Conservation (phyloP, 1,284 basidiomycete species). For the Erythrobasidium hasegawianum region DNA sequence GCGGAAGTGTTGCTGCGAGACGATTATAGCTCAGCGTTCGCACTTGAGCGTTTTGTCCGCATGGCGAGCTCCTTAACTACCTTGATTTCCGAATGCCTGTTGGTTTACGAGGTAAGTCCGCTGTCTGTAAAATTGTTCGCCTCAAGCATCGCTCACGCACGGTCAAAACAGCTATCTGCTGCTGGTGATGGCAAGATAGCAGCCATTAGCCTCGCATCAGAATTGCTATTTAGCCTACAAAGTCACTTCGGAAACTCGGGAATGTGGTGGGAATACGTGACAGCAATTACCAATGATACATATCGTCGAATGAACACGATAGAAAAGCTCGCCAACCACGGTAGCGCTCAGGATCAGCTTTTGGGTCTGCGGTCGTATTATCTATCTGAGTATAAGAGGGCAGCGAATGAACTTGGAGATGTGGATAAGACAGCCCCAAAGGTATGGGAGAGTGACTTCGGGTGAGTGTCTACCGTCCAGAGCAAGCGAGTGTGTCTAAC, state of each 20-base stretch:
- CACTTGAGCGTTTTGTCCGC: background rate
- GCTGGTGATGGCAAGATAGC: background rate
- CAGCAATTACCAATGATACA: background rate
- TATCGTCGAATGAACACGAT: conserved; percentile 14
- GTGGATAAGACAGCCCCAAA: background rate
- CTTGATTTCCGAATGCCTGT: background rate
- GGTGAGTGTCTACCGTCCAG: too few species aligned
- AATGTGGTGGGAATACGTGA: background rate
- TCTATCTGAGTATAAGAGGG: background rate
- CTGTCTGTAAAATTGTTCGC: background rate
- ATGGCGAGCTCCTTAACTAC: background rate
- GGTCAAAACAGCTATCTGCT: background rate
- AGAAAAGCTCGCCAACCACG: background rate
- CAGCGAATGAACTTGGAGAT: background rate
- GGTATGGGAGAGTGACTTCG: too few species aligned
- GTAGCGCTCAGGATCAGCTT: conserved; percentile 12
- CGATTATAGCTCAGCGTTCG: background rate
- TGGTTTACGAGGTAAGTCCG: background rate
- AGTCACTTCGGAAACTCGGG: background rate
- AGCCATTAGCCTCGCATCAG: background rate
- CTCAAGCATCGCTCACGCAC: background rate
- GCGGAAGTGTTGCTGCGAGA: background rate
- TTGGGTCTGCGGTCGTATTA: conserved; percentile 3
- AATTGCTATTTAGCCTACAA: background rate
- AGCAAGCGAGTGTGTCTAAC: too few species aligned